phyloP scores from a whole-genome alignment of 345 rosid species.

The Melaleuca alternifolia region DNA sequence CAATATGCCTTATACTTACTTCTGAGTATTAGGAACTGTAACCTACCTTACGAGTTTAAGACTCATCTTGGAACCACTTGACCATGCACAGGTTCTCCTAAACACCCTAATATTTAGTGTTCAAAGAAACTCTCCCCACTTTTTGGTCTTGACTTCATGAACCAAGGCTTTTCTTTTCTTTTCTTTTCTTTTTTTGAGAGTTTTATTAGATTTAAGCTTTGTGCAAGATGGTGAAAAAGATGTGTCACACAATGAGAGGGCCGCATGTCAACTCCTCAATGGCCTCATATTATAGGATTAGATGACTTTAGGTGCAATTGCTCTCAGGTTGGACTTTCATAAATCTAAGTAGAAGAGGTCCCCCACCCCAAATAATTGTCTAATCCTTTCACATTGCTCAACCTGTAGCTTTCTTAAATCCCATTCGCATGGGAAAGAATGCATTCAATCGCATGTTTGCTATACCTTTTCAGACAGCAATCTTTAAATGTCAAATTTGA shows the following conservation, averaged over 20 bases:
- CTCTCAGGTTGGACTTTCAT: neutral
- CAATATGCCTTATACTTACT: neutral
- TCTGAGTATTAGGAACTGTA: neutral
- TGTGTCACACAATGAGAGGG: no score
- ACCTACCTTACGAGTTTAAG: no score
- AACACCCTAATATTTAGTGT: neutral
- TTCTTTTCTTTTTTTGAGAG: no score
- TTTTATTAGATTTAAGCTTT: neutral
- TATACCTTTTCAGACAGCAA: neutral
- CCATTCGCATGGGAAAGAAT: neutral
- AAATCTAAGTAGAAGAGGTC: neutral
- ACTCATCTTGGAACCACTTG: neutral
- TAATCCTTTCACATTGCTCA: neutral
- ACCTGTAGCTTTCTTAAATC: neutral
- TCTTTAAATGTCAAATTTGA: neutral
- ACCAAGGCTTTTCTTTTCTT: neutral
- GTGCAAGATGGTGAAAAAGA: no score
- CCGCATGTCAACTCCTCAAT: neutral
- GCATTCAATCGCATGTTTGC: neutral
- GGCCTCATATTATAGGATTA: neutral
- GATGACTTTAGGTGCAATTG: neutral
- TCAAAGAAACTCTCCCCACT: neutral
- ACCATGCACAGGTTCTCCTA: neutral
- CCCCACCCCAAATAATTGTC: neutral
- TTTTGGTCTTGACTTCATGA: neutral